phyloP scores from a whole-genome alignment of 2,329 filamentous ascomycete genomes.

The Chaetomium strumarium region DNA sequence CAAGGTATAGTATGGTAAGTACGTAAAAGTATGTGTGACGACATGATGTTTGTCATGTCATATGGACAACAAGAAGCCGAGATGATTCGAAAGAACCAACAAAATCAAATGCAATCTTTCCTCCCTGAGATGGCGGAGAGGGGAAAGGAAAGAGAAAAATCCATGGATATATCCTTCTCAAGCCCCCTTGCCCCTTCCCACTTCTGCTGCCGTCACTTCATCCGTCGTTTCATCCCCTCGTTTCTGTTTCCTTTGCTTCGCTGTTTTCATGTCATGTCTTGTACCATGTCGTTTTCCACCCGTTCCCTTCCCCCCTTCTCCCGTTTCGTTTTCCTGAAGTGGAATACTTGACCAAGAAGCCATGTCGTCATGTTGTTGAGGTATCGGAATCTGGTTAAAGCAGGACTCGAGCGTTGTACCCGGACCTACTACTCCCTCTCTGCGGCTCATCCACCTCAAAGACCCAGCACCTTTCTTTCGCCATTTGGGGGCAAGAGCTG shows the following conservation, averaged over 20 bases:
- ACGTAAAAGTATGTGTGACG: background rate
- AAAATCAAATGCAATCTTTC: background rate
- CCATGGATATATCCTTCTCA: no score
- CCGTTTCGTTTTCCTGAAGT: no score
- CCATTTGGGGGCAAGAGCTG: no score
- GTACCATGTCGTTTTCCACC: no score
- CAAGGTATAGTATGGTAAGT: constrained; percentile 1
- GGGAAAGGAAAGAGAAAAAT: background rate
- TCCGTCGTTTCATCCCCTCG: background rate
- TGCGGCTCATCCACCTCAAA: no score
- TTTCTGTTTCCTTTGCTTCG: no score
- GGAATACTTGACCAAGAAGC: background rate
- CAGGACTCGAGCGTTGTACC: no score
- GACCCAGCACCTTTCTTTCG: no score
- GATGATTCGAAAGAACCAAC: background rate
- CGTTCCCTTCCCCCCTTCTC: background rate
- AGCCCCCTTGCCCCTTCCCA: no score
- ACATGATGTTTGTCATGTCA: constrained; percentile 1
- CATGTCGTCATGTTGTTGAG: background rate
- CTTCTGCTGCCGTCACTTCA: background rate
- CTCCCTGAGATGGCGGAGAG: background rate
- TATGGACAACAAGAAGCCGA: background rate
- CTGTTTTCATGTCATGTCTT: no score
- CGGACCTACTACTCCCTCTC: no score
- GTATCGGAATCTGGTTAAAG: no score